Percentiles rank a stretch among this genome's conserved stretches.
Conservation (phyloP, 106 monocot genomes). For the Phalaenopsis aphrodite region DNA sequence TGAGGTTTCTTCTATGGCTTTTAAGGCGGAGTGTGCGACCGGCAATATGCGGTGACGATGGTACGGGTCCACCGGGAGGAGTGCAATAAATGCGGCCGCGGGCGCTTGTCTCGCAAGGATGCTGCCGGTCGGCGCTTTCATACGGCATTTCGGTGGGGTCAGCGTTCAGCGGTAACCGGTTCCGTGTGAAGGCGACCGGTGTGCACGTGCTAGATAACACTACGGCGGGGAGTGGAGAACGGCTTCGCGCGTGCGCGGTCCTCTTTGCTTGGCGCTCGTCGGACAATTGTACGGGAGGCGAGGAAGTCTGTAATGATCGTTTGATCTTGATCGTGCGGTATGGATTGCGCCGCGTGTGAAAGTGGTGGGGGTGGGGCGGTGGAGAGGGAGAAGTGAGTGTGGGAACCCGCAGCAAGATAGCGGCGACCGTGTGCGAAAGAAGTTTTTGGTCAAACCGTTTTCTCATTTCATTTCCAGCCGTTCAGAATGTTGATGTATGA, state of each 20-base stretch:
- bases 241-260: constrained; percentile 1
- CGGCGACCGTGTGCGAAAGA: not conserved
- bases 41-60: constrained; percentile 14
- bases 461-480: too few relatives aligned
- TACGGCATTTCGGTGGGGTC: not conserved
- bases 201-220: not conserved
- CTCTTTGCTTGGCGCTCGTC: not conserved
- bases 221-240: not conserved
- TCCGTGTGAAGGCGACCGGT: not conserved
- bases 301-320: not conserved
- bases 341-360: not conserved
- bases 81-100: not conserved
- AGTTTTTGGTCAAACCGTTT: too few relatives aligned
- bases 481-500: too few relatives aligned
- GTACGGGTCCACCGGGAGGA: constrained; percentile 13
- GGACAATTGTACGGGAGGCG: not conserved
- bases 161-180: not conserved
- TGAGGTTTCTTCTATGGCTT: not conserved
- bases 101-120: not conserved
- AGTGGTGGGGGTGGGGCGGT: too few relatives aligned
- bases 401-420: not conserved
- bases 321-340: not conserved
- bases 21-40: constrained; percentile 4
- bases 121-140: constrained; percentile 1
- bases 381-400: not conserved